phyloP scores from a whole-genome alignment of 768 basidiomycete species.

The Crassisporium funariophilum region DNA sequence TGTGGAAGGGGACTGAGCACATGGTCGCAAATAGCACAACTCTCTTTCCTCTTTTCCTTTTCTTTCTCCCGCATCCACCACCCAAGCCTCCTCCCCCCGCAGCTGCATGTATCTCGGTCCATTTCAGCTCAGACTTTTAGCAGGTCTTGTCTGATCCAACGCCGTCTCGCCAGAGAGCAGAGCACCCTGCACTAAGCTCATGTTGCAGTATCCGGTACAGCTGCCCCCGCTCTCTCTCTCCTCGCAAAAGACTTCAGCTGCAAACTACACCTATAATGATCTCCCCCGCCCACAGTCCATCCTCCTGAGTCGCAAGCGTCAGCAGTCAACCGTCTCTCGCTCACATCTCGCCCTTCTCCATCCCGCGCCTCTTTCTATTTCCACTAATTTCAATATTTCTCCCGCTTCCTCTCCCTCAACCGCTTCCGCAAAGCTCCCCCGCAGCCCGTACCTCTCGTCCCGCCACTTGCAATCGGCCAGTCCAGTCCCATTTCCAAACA shows the following conservation, averaged over 20 bases:
- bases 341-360: constrained; percentile 22
- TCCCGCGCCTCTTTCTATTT: constrained; percentile 26
- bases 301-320: constrained; percentile 37
- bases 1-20: constrained; percentile 23
- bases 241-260: constrained; percentile 33
- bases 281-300: no score
- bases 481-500: constrained; percentile 30
- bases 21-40: constrained; percentile 25
- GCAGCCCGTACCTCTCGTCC: constrained; percentile 42
- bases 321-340: constrained; percentile 27
- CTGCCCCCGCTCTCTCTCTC: constrained; percentile 43
- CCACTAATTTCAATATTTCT: constrained; percentile 37
- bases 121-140: constrained; percentile 51
- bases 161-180: constrained; percentile 26
- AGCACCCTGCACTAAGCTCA: constrained; percentile 39
- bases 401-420: constrained; percentile 39
- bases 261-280: constrained; percentile 47
- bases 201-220: constrained; percentile 62
- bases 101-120: constrained; percentile 45
- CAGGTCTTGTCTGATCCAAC: constrained; percentile 60
- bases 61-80: constrained; percentile 25
- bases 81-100: constrained; percentile 21
- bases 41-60: constrained; percentile 23
- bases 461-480: constrained; percentile 31
- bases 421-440: constrained; percentile 35